Evolutionary conservation across 1,284 basidiomycete genomes (phyloP), one percentile per base, ranked within the genome.

Genomic region (Cryptococcus deneoformans): DNA sequence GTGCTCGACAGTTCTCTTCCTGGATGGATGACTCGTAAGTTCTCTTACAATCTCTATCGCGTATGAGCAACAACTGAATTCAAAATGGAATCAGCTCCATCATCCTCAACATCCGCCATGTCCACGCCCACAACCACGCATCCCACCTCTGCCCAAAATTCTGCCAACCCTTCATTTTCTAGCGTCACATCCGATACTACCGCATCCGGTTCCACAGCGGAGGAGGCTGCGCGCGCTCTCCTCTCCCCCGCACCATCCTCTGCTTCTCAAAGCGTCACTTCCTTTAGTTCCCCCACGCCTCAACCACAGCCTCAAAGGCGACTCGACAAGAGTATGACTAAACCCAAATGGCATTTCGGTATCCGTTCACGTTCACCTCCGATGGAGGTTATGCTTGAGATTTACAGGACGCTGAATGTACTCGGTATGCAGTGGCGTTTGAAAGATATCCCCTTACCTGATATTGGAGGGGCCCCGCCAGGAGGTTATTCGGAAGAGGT

Each of bases 361-460:
- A 99, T 99, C 46, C 85, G 95, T 40, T 93, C 90, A 64, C 84
- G 93, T 56, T 92, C 89, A 58, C 92, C 93, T 46, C 95, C 95
- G 20, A 96, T 98, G 92, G 95, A 98, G 76, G 95, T 99, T 46
- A 97, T 99, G 94, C 81, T 97, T 29, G 95, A 98, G 82, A 96
- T 99, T 57, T 99, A 99, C 79, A 83, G 91, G 61, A 96, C 94
- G 53, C 79, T 99, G 56, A 89, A 90, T 77, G 82, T 86, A 56
- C 81, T 99, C n/a, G 91, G 90, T 16, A 97, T 99, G 92, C 92
- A 99, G 77, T 99, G 95, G 94, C 77, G 79, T 46, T 68, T 70
- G 60, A 79, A 80, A 56, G 77, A 79, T 36, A 85, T 90, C 45
- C 85, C 87, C 55, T 78, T 88, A 34, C 85, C 82, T 58, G 77